Conservation (phyloP, 2,329 filamentous ascomycete species). For the Trichoderma simmonsii region DNA sequence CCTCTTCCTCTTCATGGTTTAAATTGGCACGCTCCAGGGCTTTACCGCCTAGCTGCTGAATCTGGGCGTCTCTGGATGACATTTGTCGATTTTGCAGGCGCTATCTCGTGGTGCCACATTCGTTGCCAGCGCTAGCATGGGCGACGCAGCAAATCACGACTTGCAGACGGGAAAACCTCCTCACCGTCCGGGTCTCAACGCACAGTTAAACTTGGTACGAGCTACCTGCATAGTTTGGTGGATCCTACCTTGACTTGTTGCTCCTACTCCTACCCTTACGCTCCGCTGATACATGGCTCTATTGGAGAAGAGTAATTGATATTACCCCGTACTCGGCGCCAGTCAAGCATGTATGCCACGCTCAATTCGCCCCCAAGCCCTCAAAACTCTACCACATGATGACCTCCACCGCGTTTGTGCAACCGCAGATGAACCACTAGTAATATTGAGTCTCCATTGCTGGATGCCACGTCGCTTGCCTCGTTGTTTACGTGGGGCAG, state of each 20-base stretch:
- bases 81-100: background rate
- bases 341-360: background rate
- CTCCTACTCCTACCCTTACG: background rate
- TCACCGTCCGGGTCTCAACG: background rate
- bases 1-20: background rate
- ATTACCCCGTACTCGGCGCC: background rate
- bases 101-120: constrained; percentile 5
- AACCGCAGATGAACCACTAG: background rate
- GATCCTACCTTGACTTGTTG: background rate
- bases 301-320: background rate
- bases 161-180: background rate
- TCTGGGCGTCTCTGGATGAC: background rate
- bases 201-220: background rate
- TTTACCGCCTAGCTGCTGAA: background rate
- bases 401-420: background rate
- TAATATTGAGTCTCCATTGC: constrained; percentile 3
- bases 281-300: background rate
- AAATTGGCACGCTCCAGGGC: background rate
- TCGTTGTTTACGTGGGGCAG: constrained; percentile 1
- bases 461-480: constrained; percentile 3
- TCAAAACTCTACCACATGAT: background rate
- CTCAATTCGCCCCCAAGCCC: background rate
- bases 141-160: constrained; percentile 10
- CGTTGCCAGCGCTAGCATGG: constrained; percentile 12
- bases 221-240: background rate